Evolutionary conservation across 2,329 filamentous ascomycete genomes (phyloP).

Genomic region (Lasiodiplodia hormozganensis): DNA sequence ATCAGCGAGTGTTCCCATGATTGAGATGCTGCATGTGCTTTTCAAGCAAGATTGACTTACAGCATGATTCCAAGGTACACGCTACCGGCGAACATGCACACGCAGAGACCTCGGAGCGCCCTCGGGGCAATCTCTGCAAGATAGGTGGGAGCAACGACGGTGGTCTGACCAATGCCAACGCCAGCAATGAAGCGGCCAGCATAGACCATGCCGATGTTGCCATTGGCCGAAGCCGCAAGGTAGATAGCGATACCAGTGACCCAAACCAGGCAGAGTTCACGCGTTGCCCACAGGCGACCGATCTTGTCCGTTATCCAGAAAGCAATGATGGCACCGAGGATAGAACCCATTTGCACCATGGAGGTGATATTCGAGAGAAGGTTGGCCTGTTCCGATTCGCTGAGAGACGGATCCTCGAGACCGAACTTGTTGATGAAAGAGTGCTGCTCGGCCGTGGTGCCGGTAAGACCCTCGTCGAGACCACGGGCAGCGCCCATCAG

Average conservation of each 20-base stretch:
- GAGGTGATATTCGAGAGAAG: constrained; percentile 71
- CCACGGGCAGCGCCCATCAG: constrained; percentile 79
- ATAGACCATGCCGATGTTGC: constrained; percentile 60
- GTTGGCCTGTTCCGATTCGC: constrained; percentile 42
- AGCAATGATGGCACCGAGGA: constrained; percentile 71
- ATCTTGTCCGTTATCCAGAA: constrained; percentile 57
- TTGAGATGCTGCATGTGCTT: background rate
- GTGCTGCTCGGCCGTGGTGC: constrained; percentile 61
- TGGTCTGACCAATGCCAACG: constrained; percentile 70
- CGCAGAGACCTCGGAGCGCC: constrained; percentile 74
- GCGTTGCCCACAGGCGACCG: constrained; percentile 52
- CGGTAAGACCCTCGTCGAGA: constrained; percentile 81
- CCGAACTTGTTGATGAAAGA: constrained; percentile 48
- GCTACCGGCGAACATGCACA: constrained; percentile 71
- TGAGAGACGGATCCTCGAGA: constrained; percentile 41
- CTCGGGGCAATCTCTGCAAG: constrained; percentile 75
- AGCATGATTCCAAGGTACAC: constrained; percentile 82
- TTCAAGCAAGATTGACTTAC: background rate
- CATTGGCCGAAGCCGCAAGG: constrained; percentile 44
- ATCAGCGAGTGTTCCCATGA: background rate
- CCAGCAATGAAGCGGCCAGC: constrained; percentile 72
- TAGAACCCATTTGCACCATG: constrained; percentile 82
- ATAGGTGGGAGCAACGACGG: constrained; percentile 74
- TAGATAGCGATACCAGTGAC: constrained; percentile 51
- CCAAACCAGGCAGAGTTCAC: constrained; percentile 52